Base-by-base conservation (phyloP, 805 yeast species). In the Lachancea mirantina region DNA sequence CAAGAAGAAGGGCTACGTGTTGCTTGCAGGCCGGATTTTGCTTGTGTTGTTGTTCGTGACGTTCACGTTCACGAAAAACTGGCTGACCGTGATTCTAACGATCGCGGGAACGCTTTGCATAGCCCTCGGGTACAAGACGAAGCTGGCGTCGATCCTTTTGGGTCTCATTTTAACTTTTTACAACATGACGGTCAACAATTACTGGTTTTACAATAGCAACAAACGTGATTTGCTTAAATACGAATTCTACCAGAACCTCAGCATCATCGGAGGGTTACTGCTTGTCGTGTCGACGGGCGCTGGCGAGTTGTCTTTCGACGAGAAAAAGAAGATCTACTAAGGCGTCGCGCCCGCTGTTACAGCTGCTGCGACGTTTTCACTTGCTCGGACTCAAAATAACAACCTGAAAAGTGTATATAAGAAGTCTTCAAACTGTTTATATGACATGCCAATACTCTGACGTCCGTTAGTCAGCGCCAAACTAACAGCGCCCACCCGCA, bases 251-350 rank as follows among this genome's bases (percentile, higher is more conserved):
- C 98, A 92, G 65, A 85, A 95, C 23, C 68, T 89, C 55, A 81
- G 94, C 37, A 89, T 89, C 55, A 88, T 89, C 31, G 98, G 98
- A 37, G 98, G 97, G 1, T 72, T 89, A 42, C 64, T 89, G 41
- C 66, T 92, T 45, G 84, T 92, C 40, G 95, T 84, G 39, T 85
- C 83, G 62, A 84, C 95, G 3, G 98, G 98, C 41, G 97, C 97
- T 19, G 98, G 98, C 31, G 88, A 83, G 48, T 69, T 89, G 43
- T 83, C 95, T 17, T 65, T 89, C 38, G 98, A 89, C 54, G 96
- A 87, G 59, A 89, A 92, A 79, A 88, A 89, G 68, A 89, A 89
- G 69, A 78, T 84, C 39, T 84, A 82, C 57, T 85, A 63, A 57
- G 23, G 17, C 11, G 9, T 23, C n/a, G n/a, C n/a, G n/a, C n/a